These are phyloP conservation scores for Plasmodium falciparum DNA, from an alignment of 169 alveolate genomes.

Conservation along the genomic window DNA sequence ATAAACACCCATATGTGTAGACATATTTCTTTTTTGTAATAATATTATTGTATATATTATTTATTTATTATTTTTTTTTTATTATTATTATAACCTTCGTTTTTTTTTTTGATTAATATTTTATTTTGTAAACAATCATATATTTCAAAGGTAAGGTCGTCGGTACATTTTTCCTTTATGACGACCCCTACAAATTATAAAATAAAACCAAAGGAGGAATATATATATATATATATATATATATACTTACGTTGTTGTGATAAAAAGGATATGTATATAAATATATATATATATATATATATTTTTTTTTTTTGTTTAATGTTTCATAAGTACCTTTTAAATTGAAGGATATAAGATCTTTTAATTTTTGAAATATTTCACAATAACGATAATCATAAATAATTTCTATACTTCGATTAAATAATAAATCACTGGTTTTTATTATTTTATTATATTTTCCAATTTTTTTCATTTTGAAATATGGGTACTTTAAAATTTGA, in stretches of 20 bases:
- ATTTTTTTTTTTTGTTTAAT: not conserved
- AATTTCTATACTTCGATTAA: constrained; percentile 49
- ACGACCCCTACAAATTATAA: constrained; percentile 19
- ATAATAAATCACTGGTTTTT: not conserved
- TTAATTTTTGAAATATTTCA: constrained; percentile 18
- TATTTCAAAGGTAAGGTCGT: constrained; percentile 42
- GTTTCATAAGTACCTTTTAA: constrained; percentile 34
- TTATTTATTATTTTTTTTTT: constrained; percentile 5
- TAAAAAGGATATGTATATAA: not conserved
- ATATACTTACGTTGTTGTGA: not conserved
- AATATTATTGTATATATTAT: no score
- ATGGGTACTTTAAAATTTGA: constrained; percentile 44
- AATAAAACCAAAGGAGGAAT: not conserved
- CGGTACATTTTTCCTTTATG: constrained; percentile 59
- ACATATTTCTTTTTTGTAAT: not conserved
- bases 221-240: not conserved
- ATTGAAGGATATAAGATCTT: constrained; percentile 42
- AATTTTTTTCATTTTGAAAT: constrained; percentile 71
- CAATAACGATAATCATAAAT: constrained; percentile 37
- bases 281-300: no score
- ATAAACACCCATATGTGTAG: not conserved
- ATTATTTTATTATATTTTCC: constrained; percentile 29
- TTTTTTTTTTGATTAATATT: constrained; percentile 49
- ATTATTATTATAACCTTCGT: constrained; percentile 38
- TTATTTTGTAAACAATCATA: constrained; percentile 64